These are phyloP conservation scores for Fusarium nygamai DNA, from an alignment of 2,329 filamentous ascomycete species.

Conservation along the genomic window DNA sequence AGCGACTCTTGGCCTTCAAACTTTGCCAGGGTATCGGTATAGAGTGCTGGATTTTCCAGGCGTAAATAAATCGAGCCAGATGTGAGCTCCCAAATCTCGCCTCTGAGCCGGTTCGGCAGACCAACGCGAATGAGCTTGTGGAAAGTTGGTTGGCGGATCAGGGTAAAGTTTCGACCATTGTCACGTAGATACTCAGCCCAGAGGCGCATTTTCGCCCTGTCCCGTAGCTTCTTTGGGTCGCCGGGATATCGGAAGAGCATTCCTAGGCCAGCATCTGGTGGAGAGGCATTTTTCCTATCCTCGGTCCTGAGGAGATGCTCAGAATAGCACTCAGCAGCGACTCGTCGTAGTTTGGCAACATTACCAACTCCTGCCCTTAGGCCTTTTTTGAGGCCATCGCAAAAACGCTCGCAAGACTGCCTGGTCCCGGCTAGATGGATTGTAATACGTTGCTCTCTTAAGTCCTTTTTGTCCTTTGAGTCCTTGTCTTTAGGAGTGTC, in stretches of 20 bases:
- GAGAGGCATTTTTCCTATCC: conserved; percentile 64
- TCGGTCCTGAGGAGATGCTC: conserved; percentile 78
- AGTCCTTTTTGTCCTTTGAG: conserved; percentile 55
- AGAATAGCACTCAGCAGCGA: conserved; percentile 88
- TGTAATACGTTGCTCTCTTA: conserved; percentile 83
- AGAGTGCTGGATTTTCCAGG: conserved; percentile 85
- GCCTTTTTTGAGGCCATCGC: conserved; percentile 92
- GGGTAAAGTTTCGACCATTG: conserved; percentile 90
- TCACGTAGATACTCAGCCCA: conserved; percentile 98
- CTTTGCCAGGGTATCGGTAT: conserved; percentile 83
- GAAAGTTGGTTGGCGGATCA: conserved; percentile 95
- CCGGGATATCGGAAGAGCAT: conserved; percentile 95
- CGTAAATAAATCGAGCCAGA: conserved; percentile 91
- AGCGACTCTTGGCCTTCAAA: conserved; percentile 88
- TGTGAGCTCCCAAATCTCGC: conserved; percentile 95
- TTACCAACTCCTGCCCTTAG: conserved; percentile 87
- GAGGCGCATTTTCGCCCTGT: conserved; percentile 95
- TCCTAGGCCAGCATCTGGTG: conserved; percentile 91
- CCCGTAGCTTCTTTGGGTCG: conserved; percentile 90
- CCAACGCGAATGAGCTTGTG: conserved; percentile 97
- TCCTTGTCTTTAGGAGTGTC: conserved; percentile 64
- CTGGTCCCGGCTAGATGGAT: conserved; percentile 90
- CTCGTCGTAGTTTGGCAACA: conserved; percentile 82
- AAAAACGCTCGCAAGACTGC: conserved; percentile 92
- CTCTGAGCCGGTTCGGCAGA: conserved; percentile 88